These are phyloP conservation scores for Blastobotrys aristatus DNA, from an alignment of 1,139 yeast genomes.

Conservation along the genomic window DNA sequence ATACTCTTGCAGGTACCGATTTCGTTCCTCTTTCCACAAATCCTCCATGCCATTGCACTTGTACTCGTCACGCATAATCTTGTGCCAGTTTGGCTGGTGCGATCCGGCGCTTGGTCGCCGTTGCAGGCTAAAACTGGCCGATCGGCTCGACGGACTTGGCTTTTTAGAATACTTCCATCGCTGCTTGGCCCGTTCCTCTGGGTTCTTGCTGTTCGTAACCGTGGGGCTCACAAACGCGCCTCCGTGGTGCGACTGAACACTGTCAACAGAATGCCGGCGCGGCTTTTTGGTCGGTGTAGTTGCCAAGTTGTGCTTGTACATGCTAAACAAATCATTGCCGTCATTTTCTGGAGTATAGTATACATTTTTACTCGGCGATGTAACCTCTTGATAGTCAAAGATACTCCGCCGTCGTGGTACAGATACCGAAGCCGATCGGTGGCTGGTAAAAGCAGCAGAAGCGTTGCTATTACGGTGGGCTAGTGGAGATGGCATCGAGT, in stretches of 20 bases:
- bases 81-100: constrained; percentile 28
- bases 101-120: constrained; percentile 15
- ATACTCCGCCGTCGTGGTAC: constrained; percentile 5
- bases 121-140: constrained; percentile 10
- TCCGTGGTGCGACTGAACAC: background rate
- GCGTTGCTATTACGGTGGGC: no score
- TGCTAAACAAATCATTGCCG: background rate
- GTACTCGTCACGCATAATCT: constrained; percentile 26
- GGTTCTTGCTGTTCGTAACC: constrained; percentile 12
- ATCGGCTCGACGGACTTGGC: constrained; percentile 25
- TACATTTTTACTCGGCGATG: constrained; percentile 3
- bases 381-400: constrained; percentile 3
- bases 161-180: constrained; percentile 24
- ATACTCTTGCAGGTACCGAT: constrained; percentile 24
- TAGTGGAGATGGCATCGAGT: background rate
- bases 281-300: background rate
- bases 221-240: constrained; percentile 11
- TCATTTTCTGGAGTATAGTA: constrained; percentile 9
- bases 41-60: constrained; percentile 24
- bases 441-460: background rate
- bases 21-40: constrained; percentile 28
- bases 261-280: constrained; percentile 14
- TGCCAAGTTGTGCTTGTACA: background rate
- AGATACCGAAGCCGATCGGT: background rate
- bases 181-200: constrained; percentile 23